Evolutionary conservation across 2,329 filamentous ascomycete genomes (phyloP).

Genomic region (Colletotrichum kahawae): DNA sequence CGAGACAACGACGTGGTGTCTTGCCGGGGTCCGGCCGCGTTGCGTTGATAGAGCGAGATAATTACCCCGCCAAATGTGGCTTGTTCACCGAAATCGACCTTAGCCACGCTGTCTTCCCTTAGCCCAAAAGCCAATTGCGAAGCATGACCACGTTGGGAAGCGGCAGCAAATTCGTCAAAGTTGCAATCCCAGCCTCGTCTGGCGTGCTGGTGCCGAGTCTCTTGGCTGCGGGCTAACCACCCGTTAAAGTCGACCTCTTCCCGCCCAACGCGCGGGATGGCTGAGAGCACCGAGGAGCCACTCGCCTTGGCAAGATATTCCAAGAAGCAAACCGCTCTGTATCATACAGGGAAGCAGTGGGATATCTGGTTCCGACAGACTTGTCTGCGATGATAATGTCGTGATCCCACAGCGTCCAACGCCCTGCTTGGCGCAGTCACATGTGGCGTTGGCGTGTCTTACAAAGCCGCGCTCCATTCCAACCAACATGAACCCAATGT

Average conservation of each 20-base stretch:
- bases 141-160: background rate
- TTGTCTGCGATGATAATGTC: too few relatives aligned
- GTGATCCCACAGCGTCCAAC: background rate
- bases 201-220: slow-evolving; percentile 20
- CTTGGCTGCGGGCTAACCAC: slow-evolving; percentile 13
- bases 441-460: background rate
- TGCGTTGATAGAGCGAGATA: background rate
- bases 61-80: slow-evolving; percentile 20
- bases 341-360: background rate
- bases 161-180: slow-evolving; percentile 2
- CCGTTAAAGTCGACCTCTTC: background rate
- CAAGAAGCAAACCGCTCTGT: background rate
- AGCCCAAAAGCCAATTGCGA: background rate
- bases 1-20: background rate
- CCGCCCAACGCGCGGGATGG: background rate
- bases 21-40: background rate
- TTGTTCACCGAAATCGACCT: background rate
- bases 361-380: background rate
- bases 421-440: background rate
- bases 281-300: background rate
- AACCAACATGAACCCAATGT: background rate
- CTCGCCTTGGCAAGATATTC: background rate
- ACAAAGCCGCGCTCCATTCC: background rate
- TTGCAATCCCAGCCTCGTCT: slow-evolving; percentile 20
- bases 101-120: slow-evolving; percentile 6